Percentiles rank a stretch among this genome's conserved stretches.
phyloP scores from a whole-genome alignment of 805 yeast genomes.

The Candida rishiriensis region DNA sequence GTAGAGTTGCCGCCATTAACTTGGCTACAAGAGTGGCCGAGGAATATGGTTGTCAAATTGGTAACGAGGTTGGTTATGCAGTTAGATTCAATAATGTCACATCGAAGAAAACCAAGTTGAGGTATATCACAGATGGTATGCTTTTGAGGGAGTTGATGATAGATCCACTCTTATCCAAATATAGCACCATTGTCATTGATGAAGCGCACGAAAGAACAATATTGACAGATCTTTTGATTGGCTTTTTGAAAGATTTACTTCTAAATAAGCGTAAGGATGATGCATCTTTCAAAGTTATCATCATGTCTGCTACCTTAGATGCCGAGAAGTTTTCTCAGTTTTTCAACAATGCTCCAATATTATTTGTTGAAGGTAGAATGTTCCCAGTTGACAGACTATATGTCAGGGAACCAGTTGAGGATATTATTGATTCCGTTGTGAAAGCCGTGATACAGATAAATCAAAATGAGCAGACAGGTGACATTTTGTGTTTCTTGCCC shows the following conservation, averaged over 20 bases:
- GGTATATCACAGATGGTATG: slow-evolving; percentile 97
- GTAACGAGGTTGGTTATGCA: slow-evolving; percentile 84
- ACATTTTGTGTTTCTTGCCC: slow-evolving; percentile 85
- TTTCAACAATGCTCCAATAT: slow-evolving; percentile 74
- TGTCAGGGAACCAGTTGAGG: slow-evolving; percentile 62
- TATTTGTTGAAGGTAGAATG: slow-evolving; percentile 86
- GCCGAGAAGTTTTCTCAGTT: slow-evolving; percentile 82
- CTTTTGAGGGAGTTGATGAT: slow-evolving; percentile 84
- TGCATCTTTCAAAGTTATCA: slow-evolving; percentile 56
- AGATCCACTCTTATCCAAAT: slow-evolving; percentile 56
- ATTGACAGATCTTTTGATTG: slow-evolving; percentile 83
- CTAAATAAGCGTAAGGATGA: slow-evolving; percentile 40
- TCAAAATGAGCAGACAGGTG: slow-evolving; percentile 77
- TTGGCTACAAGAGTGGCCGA: slow-evolving; percentile 90
- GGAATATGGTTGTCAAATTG: slow-evolving; percentile 73
- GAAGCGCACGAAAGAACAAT: slow-evolving; percentile 98
- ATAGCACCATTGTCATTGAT: slow-evolving; percentile 78
- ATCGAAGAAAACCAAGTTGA: slow-evolving; percentile 56
- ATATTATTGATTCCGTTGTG: slow-evolving; percentile 75
- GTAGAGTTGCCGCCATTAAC: slow-evolving; percentile 96
- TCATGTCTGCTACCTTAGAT: slow-evolving; percentile 97
- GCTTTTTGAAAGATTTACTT: slow-evolving; percentile 72
- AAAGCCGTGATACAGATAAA: slow-evolving; percentile 76
- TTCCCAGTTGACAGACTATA: slow-evolving; percentile 76
- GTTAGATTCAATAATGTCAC: slow-evolving; percentile 83